Evolutionary conservation across 2,329 filamentous ascomycete species (phyloP), one percentile per base, ranked within the genome.

Genomic region (Fonsecaea pedrosoi): DNA sequence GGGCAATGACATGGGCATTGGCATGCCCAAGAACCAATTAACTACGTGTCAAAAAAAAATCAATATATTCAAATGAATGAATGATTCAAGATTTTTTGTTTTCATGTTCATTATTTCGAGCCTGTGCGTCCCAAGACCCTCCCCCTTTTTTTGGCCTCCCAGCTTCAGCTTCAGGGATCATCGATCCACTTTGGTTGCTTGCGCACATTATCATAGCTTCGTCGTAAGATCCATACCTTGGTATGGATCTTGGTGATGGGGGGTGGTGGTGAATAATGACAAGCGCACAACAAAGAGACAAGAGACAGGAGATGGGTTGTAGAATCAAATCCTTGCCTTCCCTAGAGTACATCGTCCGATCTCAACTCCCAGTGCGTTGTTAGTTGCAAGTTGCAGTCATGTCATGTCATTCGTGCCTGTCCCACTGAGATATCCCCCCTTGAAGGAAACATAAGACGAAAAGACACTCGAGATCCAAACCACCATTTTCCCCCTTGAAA

Each of bases 361-460:
- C 9, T 21, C 18, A 50, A 50, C 45, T 50, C 45, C 45, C 9
- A 30, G 21, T 50, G n/a, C 18, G 21, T 25, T 15, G 18, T 21
- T 30, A 50, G 45, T 25, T 50, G 45, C 45, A 50, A 50, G 45
- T 25, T 50, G 45, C 45, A 4, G 21, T 50, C 45, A 13, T 50
- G 7, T n/a, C 40, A 45, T 18, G 40, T 45, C 40, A 45, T 42
- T 12, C 38, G 15, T 42, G 13, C 42, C 7, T 48, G 42, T 30
- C 45, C n/a, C 45, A 30, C 45, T 3, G 45, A 25, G 45, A 50
- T 18, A 10, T 21, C 9, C 10, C 45, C 15, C 18, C 9, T 4
- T 8, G 12, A 55, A 55, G 13, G 34, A 55, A 34, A 35, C 18
- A 55, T 35, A 55, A 37, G 13, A 34, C 15, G 13, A 55, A 25